phyloP scores from a whole-genome alignment of 441 rosid genomes.

The Populus hybrid region DNA sequence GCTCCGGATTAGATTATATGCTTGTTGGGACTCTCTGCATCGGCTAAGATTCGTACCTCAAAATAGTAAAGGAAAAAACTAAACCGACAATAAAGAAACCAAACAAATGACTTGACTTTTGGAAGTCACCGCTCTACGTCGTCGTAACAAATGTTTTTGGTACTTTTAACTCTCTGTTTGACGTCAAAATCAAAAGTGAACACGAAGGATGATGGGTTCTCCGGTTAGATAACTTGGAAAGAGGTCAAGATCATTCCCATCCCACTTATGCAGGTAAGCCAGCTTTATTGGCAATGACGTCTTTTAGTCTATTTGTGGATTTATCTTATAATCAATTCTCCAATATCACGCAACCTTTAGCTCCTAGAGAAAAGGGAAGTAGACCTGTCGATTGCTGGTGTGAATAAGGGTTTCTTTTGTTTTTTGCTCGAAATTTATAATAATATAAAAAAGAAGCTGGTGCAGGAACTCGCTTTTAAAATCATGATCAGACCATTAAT shows the following conservation, averaged over 20 bases:
- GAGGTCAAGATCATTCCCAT: constrained; percentile 2
- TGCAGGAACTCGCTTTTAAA: no score
- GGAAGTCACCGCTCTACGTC: not conserved
- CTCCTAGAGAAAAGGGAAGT: not conserved
- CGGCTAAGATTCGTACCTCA: not conserved
- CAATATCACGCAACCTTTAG: not conserved
- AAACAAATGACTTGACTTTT: not conserved
- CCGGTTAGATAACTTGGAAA: not conserved
- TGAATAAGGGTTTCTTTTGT: not conserved
- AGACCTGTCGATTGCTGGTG: not conserved
- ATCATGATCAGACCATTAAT: no score
- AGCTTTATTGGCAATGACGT: not conserved
- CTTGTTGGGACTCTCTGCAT: not conserved
- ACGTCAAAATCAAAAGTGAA: not conserved
- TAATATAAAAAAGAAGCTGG: no score
- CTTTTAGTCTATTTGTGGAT: not conserved
- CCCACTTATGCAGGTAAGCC: not conserved
- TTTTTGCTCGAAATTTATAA: no score
- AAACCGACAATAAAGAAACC: not conserved
- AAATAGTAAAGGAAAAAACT: no score
- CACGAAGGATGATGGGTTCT: not conserved
- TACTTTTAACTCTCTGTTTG: not conserved
- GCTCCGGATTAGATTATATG: not conserved
- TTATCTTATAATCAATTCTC: not conserved
- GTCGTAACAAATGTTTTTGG: not conserved